Evolutionary conservation across 2,329 filamentous ascomycete genomes (phyloP).

Genomic region (Apiospora saccharicola): DNA sequence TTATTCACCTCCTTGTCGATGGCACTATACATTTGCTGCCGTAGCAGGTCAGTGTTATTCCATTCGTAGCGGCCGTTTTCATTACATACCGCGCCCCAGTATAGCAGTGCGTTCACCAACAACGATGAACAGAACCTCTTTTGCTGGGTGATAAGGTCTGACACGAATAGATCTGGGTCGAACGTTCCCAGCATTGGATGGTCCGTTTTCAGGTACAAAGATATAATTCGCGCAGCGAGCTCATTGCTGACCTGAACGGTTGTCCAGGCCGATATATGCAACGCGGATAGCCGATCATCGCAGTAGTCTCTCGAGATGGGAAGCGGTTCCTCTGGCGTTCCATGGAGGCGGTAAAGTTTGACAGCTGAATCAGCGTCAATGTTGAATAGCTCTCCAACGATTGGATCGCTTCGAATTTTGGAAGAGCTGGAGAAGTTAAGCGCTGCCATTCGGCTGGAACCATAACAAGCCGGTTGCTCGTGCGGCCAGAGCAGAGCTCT

Average conservation of each 20-base stretch:
- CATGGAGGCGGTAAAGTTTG: constrained; percentile 16
- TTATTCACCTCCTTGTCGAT: constrained; percentile 36
- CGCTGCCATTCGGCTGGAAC: background rate
- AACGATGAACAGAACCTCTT: constrained; percentile 43
- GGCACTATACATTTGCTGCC: constrained; percentile 46
- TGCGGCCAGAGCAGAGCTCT: background rate
- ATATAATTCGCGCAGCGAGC: constrained; percentile 44
- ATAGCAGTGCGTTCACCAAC: constrained; percentile 46
- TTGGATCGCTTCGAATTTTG: background rate
- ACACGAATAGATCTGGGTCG: constrained; percentile 44
- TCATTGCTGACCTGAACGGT: constrained; percentile 40
- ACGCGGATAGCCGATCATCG: constrained; percentile 39
- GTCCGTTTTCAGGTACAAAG: constrained; percentile 47
- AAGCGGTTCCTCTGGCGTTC: background rate
- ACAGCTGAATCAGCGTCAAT: constrained; percentile 23
- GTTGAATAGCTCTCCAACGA: background rate
- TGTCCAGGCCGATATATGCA: constrained; percentile 46
- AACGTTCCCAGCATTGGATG: constrained; percentile 48
- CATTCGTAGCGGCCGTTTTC: no score
- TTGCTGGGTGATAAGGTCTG: constrained; percentile 39
- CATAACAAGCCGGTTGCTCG: background rate
- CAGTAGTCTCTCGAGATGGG: constrained; percentile 29
- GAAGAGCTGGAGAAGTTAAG: background rate
- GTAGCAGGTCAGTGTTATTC: background rate
- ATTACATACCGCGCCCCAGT: constrained; percentile 44